phyloP scores from a whole-genome alignment of 1,284 basidiomycete species.

The Calocybe gambosa region DNA sequence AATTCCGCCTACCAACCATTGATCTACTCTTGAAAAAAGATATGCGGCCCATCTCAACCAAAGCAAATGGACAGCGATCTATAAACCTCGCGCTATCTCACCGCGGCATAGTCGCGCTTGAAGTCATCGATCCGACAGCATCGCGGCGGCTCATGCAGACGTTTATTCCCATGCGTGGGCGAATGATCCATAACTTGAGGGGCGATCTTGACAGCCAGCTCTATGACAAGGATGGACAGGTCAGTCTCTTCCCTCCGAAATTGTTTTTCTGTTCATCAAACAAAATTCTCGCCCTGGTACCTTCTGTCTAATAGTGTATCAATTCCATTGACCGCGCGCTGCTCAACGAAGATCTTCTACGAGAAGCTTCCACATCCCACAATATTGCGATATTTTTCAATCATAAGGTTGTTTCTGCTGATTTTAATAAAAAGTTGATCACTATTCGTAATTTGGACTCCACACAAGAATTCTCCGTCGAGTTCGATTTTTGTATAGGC shows the following conservation, averaged over 20 bases:
- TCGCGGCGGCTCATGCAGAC: slow-evolving; percentile 72
- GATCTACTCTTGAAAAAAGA: slow-evolving; percentile 36
- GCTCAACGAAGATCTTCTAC: slow-evolving; percentile 82
- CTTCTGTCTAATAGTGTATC: slow-evolving; percentile 59
- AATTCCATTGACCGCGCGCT: slow-evolving; percentile 89
- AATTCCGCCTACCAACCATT: slow-evolving; percentile 10
- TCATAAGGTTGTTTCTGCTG: slow-evolving; percentile 68
- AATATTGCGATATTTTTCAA: slow-evolving; percentile 73
- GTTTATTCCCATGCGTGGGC: slow-evolving; percentile 89
- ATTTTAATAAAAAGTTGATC: slow-evolving; percentile 67
- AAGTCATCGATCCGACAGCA: slow-evolving; percentile 71
- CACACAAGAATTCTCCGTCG: slow-evolving; percentile 37
- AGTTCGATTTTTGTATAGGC: slow-evolving; percentile 83
- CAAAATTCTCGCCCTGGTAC: slow-evolving; percentile 15
- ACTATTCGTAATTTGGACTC: slow-evolving; percentile 40
- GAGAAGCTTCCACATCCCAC: slow-evolving; percentile 57
- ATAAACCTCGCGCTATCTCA: slow-evolving; percentile 97
- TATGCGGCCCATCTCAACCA: slow-evolving; percentile 64
- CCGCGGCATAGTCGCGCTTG: slow-evolving; percentile 84
- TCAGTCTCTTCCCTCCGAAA: slow-evolving; percentile 30
- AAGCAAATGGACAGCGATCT: slow-evolving; percentile 68
- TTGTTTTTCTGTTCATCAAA: slow-evolving; percentile 16
- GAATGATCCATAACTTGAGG: slow-evolving; percentile 86
- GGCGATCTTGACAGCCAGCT: slow-evolving; percentile 74
- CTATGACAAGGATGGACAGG: slow-evolving; percentile 87